Evolutionary conservation across 2,329 filamentous ascomycete species (phyloP), one percentile per base, ranked within the genome.

Genomic region (Colletotrichum sp.): DNA sequence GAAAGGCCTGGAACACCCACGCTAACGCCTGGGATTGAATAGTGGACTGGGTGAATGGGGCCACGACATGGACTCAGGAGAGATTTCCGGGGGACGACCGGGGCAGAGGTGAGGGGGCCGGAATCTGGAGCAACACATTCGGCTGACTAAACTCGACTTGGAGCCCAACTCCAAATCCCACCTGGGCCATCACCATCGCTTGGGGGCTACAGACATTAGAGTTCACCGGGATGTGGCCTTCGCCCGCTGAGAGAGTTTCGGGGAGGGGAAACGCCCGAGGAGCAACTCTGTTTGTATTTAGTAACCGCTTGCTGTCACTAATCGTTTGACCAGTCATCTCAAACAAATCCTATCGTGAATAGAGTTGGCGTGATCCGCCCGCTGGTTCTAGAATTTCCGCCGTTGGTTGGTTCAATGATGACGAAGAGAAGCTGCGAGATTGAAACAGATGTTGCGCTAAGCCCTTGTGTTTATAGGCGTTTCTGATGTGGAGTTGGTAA

Each of bases 91-190:
- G 48, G 34, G 28, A n/a, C n/a, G 43, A n/a, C 68, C 68, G 57
- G 70, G 55, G 63, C 0, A 52, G 10, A 52, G 24, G 13, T 36
- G 64, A 68, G 63, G 69, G 72, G 69, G 14, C 55, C 26, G 3
- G 24, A 68, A 30, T 64, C 69, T 73, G 34, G 70, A 75, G 36
- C 63, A 36, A 59, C n/a, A 24, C 21, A 48, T n/a, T 43, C 39
- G 21, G 70, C 70, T 69, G 70, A 75, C 64, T 73, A 75, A 75
- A 65, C 36, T 57, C 30, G 18, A 61, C 26, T 61, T n/a, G 28
- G 67, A 32, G 67, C 24, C 34, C 26, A 52, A 57, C 43, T 67
- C 43, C 43, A 28, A 57, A 26, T 70, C 36, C 36, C 16, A 26
- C 60, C 36, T 52, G 43, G 43, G n/a, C 43, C n/a, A 13, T 24